Percentiles rank a stretch among this genome's conserved stretches.
Conservation (phyloP, 805 yeast genomes). For the Alloascoidea africana region DNA sequence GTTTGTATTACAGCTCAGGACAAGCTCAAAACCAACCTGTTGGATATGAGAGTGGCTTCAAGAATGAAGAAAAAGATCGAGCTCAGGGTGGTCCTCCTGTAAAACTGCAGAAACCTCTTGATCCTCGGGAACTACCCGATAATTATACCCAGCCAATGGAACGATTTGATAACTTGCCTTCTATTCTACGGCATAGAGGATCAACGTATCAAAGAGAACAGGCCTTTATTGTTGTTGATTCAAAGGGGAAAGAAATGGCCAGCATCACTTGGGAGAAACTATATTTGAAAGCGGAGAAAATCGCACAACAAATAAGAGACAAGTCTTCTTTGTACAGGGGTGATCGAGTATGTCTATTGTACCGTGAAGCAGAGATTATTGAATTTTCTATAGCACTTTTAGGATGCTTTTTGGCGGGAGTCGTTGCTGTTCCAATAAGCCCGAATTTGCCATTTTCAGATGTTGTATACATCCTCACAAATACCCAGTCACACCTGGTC, state of each 20-base stretch:
- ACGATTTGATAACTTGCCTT: constrained; percentile 44
- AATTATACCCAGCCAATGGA: constrained; percentile 3
- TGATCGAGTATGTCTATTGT: constrained; percentile 73
- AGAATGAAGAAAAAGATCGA: no score
- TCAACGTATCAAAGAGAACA: constrained; percentile 44
- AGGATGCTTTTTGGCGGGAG: constrained; percentile 88
- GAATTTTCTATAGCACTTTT: constrained; percentile 78
- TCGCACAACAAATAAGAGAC: constrained; percentile 71
- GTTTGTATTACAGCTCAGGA: no score
- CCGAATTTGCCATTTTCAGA: constrained; percentile 57
- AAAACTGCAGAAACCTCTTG: constrained; percentile 42
- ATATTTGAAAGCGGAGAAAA: constrained; percentile 67
- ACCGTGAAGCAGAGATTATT: constrained; percentile 67
- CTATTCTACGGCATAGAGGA: constrained; percentile 62
- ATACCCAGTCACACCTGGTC: constrained; percentile 65
- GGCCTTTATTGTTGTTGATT: constrained; percentile 61
- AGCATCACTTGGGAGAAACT: constrained; percentile 85
- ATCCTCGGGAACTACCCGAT: constrained; percentile 35
- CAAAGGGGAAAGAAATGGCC: constrained; percentile 65
- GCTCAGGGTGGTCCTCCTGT: constrained; percentile 9
- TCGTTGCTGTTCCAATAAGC: constrained; percentile 87
- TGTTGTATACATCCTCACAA: constrained; percentile 52
- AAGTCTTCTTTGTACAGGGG: constrained; percentile 61
- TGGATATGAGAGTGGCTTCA: no score
- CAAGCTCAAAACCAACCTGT: no score